These are phyloP conservation scores for Eleusine indica DNA, from an alignment of 176 grass and related monocot species.

Conservation along the genomic window DNA sequence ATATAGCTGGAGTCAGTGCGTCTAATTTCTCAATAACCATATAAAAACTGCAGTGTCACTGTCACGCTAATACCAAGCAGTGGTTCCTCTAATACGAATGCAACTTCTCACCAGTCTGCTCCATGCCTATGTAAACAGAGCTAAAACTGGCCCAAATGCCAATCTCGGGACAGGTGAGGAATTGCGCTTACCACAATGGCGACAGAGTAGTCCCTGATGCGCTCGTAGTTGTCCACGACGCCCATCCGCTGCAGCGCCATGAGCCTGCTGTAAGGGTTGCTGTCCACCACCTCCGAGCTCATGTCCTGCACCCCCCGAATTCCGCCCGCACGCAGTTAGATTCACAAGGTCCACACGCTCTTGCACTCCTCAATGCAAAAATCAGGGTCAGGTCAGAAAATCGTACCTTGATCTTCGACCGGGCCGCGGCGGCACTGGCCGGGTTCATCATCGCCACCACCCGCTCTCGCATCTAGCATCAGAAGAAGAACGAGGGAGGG, in stretches of 20 bases:
- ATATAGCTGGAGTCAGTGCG: neutral
- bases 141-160: neutral
- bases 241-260: conserved; percentile 99
- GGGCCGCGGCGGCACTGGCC: neutral
- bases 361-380: neutral
- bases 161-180: neutral
- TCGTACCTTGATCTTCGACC: conserved; percentile 82
- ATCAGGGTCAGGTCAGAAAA: neutral
- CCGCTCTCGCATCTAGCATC: conserved; percentile 61
- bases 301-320: conserved; percentile 63
- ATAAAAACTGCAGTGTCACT: neutral
- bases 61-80: neutral
- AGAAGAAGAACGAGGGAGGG: neutral
- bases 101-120: neutral
- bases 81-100: neutral
- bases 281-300: conserved; percentile 91
- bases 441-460: conserved; percentile 45
- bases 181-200: conserved; percentile 74
- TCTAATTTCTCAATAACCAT: neutral
- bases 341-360: neutral
- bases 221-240: conserved; percentile 86
- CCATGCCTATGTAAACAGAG: neutral
- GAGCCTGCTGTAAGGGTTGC: conserved; percentile 88
- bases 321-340: neutral
- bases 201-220: conserved; percentile 76